A percentile compares a stretch with the other conserved stretches of the same genome.
Conservation (phyloP, 2,329 filamentous ascomycete species). For the Aspergillus eucalypticola region DNA sequence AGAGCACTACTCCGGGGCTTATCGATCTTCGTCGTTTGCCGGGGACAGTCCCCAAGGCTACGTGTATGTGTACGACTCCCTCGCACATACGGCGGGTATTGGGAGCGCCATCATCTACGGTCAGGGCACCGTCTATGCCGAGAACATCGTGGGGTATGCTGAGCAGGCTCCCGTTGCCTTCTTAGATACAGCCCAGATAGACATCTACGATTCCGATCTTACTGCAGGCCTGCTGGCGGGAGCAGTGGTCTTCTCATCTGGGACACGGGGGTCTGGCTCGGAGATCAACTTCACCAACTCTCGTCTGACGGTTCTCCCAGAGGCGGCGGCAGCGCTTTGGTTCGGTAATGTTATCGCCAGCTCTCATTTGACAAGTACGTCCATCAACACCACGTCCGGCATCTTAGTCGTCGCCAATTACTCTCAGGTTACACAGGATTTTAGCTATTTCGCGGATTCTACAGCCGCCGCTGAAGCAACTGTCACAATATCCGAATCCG, state of each 20-base stretch:
- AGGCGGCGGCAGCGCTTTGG: background rate
- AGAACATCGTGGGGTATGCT: background rate
- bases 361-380: background rate
- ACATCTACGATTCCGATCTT: background rate
- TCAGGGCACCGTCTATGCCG: background rate
- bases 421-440: background rate
- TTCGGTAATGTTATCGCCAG: background rate
- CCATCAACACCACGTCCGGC: background rate
- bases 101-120: background rate
- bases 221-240: background rate
- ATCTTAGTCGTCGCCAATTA: background rate
- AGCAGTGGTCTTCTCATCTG: background rate
- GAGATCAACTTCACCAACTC: background rate
- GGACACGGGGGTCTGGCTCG: background rate
- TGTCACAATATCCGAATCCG: background rate
- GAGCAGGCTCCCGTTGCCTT: background rate
- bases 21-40: background rate
- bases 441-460: background rate
- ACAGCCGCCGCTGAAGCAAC: background rate
- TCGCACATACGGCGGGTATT: background rate
- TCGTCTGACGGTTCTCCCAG: background rate
- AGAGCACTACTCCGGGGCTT: background rate
- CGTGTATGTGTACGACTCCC: background rate
- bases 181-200: background rate
- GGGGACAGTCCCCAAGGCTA: background rate